phyloP scores from a whole-genome alignment of 805 yeast genomes.

The Lachancea sp. region DNA sequence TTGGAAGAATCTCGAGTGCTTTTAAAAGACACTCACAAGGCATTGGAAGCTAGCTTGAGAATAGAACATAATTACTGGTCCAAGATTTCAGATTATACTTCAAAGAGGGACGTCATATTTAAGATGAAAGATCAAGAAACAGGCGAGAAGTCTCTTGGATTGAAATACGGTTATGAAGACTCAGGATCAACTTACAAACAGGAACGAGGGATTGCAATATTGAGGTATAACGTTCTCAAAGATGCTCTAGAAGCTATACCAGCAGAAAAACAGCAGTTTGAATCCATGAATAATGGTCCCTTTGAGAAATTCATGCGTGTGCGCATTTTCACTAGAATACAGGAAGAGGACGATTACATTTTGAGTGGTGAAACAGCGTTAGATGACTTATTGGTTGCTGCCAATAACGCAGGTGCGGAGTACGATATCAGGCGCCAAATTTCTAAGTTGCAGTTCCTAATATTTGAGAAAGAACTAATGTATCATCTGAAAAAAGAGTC shows the following conservation, averaged over 20 bases:
- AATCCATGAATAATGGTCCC: constrained; percentile 2
- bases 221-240: constrained; percentile 41
- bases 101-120: constrained; percentile 38
- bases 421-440: constrained; percentile 50
- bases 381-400: constrained; percentile 14
- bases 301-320: constrained; percentile 49
- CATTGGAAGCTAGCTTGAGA: constrained; percentile 47
- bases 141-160: constrained; percentile 55
- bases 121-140: constrained; percentile 54
- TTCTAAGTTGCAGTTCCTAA: constrained; percentile 57
- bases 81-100: constrained; percentile 31
- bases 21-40: constrained; percentile 44
- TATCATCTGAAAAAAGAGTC: constrained; percentile 75
- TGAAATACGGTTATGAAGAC: constrained; percentile 87
- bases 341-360: constrained; percentile 44
- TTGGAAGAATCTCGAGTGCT: constrained; percentile 48
- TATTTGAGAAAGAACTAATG: constrained; percentile 88
- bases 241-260: constrained; percentile 39
- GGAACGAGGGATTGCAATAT: constrained; percentile 70
- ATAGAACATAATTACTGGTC: constrained; percentile 59
- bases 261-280: constrained; percentile 32
- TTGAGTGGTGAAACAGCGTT: constrained; percentile 51
- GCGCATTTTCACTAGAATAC: constrained; percentile 48
- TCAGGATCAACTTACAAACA: constrained; percentile 69
- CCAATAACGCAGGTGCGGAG: constrained; percentile 12